Evolutionary conservation across 805 yeast genomes (phyloP).

Genomic region (Pichia cabralensis): DNA sequence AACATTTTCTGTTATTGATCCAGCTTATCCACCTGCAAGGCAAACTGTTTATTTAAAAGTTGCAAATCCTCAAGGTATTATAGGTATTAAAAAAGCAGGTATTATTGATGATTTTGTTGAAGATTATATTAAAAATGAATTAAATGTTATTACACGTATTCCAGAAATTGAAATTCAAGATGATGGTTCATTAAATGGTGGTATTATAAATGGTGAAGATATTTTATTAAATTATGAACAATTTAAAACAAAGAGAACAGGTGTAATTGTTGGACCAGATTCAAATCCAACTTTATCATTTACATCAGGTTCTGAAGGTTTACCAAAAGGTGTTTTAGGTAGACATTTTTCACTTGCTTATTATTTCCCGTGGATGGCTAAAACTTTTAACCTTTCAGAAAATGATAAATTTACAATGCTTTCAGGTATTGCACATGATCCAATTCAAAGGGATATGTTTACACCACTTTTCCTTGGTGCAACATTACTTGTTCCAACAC

Average conservation of each 20-base stretch:
- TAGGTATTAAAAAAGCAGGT: slow-evolving; percentile 89
- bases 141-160: slow-evolving; percentile 61
- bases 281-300: slow-evolving; percentile 93
- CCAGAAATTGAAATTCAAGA: slow-evolving; percentile 71
- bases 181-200: slow-evolving; percentile 65
- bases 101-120: slow-evolving; percentile 65
- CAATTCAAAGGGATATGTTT: slow-evolving; percentile 98
- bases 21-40: slow-evolving; percentile 98
- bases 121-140: slow-evolving; percentile 63
- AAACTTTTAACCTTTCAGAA: slow-evolving; percentile 65
- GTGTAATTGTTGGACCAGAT: slow-evolving; percentile 94
- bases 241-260: slow-evolving; percentile 53
- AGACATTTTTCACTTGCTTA: slow-evolving; percentile 95
- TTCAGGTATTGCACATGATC: slow-evolving; percentile 98
- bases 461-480: slow-evolving; percentile 97
- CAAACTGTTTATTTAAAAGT: slow-evolving; percentile 89
- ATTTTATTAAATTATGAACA: slow-evolving; percentile 37
- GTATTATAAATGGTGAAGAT: slow-evolving; percentile 35
- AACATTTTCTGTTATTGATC: slow-evolving; percentile 96
- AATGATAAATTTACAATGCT: slow-evolving; percentile 93
- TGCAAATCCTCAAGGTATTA: slow-evolving; percentile 85
- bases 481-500: slow-evolving; percentile 82
- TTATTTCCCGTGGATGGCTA: slow-evolving; percentile 98
- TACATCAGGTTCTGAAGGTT: slow-evolving; percentile 96
- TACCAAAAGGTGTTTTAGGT: slow-evolving; percentile 97